A percentile compares a stretch with the other conserved stretches of the same genome.
phyloP scores from a whole-genome alignment of 495 filamentous ascomycete species.

The Neurospora intermedia region DNA sequence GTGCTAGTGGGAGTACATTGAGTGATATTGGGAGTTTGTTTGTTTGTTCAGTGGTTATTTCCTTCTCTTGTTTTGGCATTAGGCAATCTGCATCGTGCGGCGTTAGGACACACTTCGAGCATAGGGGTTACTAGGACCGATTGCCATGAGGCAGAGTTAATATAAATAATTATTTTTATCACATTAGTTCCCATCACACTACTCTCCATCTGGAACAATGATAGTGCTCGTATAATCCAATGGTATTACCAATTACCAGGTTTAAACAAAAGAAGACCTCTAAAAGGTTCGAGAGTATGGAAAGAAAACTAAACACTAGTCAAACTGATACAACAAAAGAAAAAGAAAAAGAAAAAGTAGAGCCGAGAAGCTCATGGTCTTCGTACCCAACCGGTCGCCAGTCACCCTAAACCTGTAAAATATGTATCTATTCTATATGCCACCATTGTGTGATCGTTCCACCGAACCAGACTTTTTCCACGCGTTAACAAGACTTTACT shows the following conservation, averaged over 20 bases:
- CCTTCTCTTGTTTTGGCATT: neutral
- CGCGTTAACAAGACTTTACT: conserved; percentile 33
- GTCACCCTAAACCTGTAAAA: neutral
- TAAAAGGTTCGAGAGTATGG: neutral
- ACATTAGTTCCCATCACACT: neutral
- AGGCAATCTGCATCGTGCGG: neutral
- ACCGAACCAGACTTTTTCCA: neutral
- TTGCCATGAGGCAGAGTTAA: neutral
- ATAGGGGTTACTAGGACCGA: neutral
- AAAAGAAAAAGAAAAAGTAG: neutral
- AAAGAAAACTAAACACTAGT: neutral
- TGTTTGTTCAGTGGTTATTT: neutral
- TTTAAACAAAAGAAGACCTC: neutral
- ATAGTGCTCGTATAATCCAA: neutral
- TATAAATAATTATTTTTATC: neutral
- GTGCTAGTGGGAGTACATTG: neutral
- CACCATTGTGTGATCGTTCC: neutral
- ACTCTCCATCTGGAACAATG: neutral
- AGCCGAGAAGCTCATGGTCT: neutral
- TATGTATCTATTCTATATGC: neutral
- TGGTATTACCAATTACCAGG: neutral
- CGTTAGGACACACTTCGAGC: neutral
- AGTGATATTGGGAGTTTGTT: neutral
- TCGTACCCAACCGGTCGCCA: neutral
- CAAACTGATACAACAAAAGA: neutral